Evolutionary conservation across 805 yeast species (phyloP).

Genomic region (Kazachstania psychrophila): DNA sequence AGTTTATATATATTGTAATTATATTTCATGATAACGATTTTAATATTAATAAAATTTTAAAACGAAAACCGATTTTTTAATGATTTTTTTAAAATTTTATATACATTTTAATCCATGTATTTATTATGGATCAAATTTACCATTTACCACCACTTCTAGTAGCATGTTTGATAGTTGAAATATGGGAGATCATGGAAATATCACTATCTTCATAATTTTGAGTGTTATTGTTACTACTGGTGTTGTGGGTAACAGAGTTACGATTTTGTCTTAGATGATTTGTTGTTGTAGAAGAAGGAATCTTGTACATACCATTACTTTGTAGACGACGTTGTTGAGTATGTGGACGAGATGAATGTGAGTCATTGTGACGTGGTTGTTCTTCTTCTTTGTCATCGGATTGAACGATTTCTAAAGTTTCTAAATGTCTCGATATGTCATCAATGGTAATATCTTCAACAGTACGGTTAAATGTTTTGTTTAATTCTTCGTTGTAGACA

Average conservation of each 20-base stretch:
- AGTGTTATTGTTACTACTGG: neutral
- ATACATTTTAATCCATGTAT: too few species aligned
- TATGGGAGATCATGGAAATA: constrained; percentile 31
- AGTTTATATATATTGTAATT: neutral
- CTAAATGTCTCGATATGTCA: constrained; percentile 31
- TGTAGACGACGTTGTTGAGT: constrained; percentile 6
- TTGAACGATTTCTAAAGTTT: constrained; percentile 27
- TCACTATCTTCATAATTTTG: constrained; percentile 26
- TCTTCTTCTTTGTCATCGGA: constrained; percentile 4
- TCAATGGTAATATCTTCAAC: constrained; percentile 33
- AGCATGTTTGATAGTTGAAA: constrained; percentile 23
- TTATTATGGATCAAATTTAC: too few species aligned
- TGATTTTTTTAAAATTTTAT: too few species aligned
- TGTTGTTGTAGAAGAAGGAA: constrained; percentile 24
- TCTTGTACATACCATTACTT: constrained; percentile 18
- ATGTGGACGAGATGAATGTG: neutral
- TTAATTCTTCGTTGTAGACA: constrained; percentile 29
- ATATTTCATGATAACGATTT: too few species aligned
- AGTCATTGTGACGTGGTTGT: neutral
- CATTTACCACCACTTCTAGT: constrained; percentile 29
- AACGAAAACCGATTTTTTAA: too few species aligned
- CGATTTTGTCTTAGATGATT: constrained; percentile 21
- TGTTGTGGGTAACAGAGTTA: neutral
- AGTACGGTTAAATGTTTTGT: constrained; percentile 31
- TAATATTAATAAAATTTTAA: too few species aligned